Percentiles rank a stretch among this genome's conserved stretches.
phyloP scores from a whole-genome alignment of 345 rosid species.

The Draba incana region DNA sequence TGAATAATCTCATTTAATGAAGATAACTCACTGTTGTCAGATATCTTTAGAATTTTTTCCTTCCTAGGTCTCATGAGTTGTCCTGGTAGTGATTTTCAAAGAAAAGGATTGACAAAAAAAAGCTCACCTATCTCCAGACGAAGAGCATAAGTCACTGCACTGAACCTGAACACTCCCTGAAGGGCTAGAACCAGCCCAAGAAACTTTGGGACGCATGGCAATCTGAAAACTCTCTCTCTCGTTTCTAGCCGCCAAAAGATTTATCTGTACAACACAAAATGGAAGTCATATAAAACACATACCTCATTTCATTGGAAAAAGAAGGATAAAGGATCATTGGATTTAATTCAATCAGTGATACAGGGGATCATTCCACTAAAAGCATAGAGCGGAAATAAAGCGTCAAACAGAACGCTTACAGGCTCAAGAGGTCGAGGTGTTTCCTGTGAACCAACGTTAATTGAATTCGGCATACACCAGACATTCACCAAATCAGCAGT shows the following conservation, averaged over 20 bases:
- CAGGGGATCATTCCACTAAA: too few relatives aligned
- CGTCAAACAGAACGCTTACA: slow-evolving; percentile 51
- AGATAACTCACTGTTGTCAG: too few relatives aligned
- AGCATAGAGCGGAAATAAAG: slow-evolving; percentile 5
- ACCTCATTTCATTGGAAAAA: neutral
- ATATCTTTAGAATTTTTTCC: neutral
- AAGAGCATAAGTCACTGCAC: slow-evolving; percentile 76
- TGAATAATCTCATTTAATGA: too few relatives aligned
- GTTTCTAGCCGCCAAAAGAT: slow-evolving; percentile 94
- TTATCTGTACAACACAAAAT: slow-evolving; percentile 54
- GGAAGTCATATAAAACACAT: slow-evolving; percentile 10
- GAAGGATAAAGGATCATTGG: neutral
- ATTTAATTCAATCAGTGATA: neutral
- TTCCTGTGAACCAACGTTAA: slow-evolving; percentile 82
- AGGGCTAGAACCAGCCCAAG: slow-evolving; percentile 70
- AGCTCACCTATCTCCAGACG: slow-evolving; percentile 82
- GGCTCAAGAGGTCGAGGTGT: slow-evolving; percentile 77
- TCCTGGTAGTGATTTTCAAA: neutral
- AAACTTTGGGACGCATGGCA: slow-evolving; percentile 87
- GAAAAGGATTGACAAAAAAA: slow-evolving; percentile 7
- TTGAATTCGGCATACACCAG: slow-evolving; percentile 91
- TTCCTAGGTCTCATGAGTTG: slow-evolving; percentile 1
- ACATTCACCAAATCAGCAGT: slow-evolving; percentile 75
- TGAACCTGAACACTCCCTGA: slow-evolving; percentile 91
- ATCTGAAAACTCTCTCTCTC: slow-evolving; percentile 97